Conservation (phyloP, 306 rosid genomes). For the Quercus engelmannii region DNA sequence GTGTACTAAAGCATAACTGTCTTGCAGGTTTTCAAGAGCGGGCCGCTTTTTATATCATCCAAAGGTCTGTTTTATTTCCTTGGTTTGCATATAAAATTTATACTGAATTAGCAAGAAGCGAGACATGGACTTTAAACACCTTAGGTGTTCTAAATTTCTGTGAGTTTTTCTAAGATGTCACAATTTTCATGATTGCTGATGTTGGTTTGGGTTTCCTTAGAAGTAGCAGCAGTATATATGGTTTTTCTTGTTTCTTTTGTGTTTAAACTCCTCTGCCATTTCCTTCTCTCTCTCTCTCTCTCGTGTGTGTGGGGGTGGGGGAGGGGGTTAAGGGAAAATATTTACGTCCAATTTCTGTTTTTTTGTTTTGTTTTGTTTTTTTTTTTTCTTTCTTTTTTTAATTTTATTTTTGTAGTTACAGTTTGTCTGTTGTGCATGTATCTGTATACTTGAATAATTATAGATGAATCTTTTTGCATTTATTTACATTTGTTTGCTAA, state of each 20-base stretch:
- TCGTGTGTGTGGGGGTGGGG: not conserved
- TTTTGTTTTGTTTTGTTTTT: no score
- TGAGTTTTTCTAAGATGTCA: not conserved
- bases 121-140: slow-evolving; percentile 4
- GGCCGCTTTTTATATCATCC: slow-evolving; percentile 91
- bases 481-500: not conserved
- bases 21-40: slow-evolving; percentile 86
- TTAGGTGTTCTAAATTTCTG: not conserved
- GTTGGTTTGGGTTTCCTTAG: not conserved
- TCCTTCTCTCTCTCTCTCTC: not conserved
- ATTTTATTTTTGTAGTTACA: not conserved
- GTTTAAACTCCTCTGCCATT: not conserved
- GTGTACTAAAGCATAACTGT: slow-evolving; percentile 10
- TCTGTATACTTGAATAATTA: not conserved
- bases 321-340: not conserved
- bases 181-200: not conserved
- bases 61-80: slow-evolving; percentile 59
- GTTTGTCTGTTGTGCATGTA: not conserved
- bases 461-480: not conserved
- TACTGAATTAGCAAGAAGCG: not conserved
- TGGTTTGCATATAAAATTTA: slow-evolving; percentile 11
- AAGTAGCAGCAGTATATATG: not conserved
- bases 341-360: not conserved
- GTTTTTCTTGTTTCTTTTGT: not conserved
- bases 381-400: no score